Evolutionary conservation across 441 rosid species (phyloP).

Genomic region (Eruca vesicaria): DNA sequence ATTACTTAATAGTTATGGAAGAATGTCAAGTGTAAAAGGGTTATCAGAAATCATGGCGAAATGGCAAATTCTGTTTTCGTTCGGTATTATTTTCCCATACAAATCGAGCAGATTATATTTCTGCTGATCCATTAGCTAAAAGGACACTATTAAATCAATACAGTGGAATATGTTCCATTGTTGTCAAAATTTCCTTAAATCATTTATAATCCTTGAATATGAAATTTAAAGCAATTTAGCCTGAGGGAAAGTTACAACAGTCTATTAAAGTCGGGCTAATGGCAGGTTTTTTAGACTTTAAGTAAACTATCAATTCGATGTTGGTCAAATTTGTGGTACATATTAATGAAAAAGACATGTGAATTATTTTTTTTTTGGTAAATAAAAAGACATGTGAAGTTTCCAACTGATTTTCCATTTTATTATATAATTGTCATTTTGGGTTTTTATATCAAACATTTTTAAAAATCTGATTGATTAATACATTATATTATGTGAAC

Average conservation of each 20-base stretch:
- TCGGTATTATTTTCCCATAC: background rate
- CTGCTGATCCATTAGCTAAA: background rate
- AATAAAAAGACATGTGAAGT: background rate
- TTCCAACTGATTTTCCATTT: background rate
- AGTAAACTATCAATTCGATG: background rate
- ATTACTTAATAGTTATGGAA: background rate
- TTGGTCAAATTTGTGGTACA: background rate
- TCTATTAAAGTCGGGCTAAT: background rate
- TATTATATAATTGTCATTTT: too few relatives aligned
- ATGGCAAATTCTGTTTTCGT: background rate
- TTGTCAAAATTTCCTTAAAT: background rate
- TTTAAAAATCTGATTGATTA: too few relatives aligned
- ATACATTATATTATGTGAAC: too few relatives aligned
- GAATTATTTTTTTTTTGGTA: too few relatives aligned
- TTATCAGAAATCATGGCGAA: background rate
- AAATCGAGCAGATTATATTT: background rate
- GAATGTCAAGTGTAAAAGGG: background rate
- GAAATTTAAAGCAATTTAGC: too few relatives aligned
- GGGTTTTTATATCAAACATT: too few relatives aligned
- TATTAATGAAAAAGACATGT: background rate
- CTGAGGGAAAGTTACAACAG: background rate
- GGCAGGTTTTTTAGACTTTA: background rate
- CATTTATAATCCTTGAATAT: too few relatives aligned
- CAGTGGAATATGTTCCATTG: background rate
- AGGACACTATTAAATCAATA: background rate